Evolutionary conservation across 129 eudicot species (phyloP).

Genomic region (Flaveria robusta): DNA sequence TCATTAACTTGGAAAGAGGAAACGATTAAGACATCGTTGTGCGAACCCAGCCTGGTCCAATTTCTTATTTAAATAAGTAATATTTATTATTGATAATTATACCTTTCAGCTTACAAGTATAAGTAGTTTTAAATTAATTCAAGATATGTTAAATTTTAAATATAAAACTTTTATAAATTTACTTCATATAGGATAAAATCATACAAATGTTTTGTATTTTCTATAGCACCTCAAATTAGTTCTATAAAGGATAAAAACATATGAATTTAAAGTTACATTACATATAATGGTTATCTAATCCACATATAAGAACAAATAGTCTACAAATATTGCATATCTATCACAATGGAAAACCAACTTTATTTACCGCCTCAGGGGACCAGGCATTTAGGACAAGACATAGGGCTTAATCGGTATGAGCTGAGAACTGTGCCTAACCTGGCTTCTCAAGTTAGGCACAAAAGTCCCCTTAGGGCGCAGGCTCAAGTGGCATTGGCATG

Average conservation of each 20-base stretch:
- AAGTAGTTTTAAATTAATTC: neutral
- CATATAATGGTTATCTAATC: neutral
- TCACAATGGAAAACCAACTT: neutral
- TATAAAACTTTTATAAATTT: neutral
- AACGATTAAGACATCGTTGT: neutral
- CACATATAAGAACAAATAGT: neutral
- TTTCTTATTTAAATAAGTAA: neutral
- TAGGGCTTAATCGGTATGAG: neutral
- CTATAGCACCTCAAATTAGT: too few species aligned
- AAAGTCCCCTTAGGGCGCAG: neutral
- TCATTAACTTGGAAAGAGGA: neutral
- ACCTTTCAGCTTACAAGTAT: neutral
- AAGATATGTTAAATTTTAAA: neutral
- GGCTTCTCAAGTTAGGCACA: too few species aligned
- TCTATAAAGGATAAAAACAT: neutral
- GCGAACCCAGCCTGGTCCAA: neutral
- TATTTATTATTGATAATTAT: neutral
- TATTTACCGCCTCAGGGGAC: neutral
- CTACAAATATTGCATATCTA: neutral
- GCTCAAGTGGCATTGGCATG: neutral
- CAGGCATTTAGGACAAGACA: neutral
- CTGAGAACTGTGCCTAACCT: too few species aligned
- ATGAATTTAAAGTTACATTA: neutral
- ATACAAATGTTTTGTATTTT: too few species aligned
- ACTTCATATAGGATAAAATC: neutral